Conservation (phyloP, 228 moss, liverwort and hornwort species). For the Sphagnum fallax region DNA sequence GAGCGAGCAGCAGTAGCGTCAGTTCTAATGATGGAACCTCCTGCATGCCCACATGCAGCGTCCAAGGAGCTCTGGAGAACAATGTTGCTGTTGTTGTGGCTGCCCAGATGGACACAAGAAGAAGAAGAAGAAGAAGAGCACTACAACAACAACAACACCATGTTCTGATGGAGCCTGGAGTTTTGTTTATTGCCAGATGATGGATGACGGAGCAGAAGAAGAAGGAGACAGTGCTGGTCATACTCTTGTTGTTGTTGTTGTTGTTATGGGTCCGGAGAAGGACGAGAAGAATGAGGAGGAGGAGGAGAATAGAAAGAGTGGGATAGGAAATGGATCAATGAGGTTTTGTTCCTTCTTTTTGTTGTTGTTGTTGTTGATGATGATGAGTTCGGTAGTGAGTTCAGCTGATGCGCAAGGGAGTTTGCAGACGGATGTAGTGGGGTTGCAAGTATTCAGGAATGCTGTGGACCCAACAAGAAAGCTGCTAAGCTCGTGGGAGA, state of each 20-base stretch:
- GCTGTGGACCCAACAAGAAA: background rate
- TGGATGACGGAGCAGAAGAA: too few species aligned
- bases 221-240: too few species aligned
- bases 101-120: too few species aligned
- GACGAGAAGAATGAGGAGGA: background rate
- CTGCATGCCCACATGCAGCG: too few species aligned
- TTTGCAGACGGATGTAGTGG: background rate
- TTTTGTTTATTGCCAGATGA: too few species aligned
- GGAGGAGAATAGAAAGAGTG: background rate
- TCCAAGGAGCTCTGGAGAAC: too few species aligned
- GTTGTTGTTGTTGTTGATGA: conserved; percentile 24
- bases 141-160: too few species aligned
- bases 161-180: too few species aligned
- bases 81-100: too few species aligned
- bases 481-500: background rate
- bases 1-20: too few species aligned
- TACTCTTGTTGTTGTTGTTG: background rate
- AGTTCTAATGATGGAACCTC: too few species aligned
- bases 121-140: too few species aligned
- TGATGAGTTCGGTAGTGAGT: conserved; percentile 19
- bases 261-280: background rate
- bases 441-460: background rate
- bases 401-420: conserved; percentile 17
- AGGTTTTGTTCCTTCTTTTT: conserved; percentile 23
- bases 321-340: conserved; percentile 7